Conservation (phyloP, 352 stramenopile genomes). For the Pythium utonaiense region DNA sequence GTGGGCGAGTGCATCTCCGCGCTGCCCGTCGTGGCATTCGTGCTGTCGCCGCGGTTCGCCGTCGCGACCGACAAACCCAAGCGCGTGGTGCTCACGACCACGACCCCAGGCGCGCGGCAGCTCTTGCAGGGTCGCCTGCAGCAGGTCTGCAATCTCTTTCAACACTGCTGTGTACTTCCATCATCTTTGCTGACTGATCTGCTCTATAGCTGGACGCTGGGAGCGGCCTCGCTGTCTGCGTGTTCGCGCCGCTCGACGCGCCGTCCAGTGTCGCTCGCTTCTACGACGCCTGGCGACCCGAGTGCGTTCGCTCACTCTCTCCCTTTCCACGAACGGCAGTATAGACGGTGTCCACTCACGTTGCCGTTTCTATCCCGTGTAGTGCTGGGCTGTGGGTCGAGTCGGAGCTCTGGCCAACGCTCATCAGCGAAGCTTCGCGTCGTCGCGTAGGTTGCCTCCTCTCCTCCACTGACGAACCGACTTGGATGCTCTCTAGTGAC, state of each 20-base stretch:
- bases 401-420: conserved; percentile 78
- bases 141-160: background rate
- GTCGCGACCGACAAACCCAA: conserved; percentile 12
- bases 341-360: too few relatives aligned
- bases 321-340: too few relatives aligned
- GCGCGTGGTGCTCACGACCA: conserved; percentile 64
- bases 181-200: background rate
- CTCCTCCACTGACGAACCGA: too few relatives aligned
- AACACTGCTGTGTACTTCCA: background rate
- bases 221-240: conserved; percentile 30
- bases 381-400: conserved; percentile 71
- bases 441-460: conserved; percentile 24
- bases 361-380: background rate
- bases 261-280: conserved; percentile 47
- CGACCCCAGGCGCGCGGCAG: conserved; percentile 51
- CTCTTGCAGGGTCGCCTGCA: conserved; percentile 32
- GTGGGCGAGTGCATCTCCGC: conserved; percentile 71
- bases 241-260: conserved; percentile 71
- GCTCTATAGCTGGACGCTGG: conserved; percentile 13
- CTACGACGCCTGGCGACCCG: conserved; percentile 54
- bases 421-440: conserved; percentile 48
- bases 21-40: conserved; percentile 56
- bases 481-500: too few relatives aligned
- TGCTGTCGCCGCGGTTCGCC: conserved; percentile 27
- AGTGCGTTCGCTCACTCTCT: conserved; percentile 28